phyloP scores from a whole-genome alignment of 129 eudicot species.

The Pulicaria dysenterica region DNA sequence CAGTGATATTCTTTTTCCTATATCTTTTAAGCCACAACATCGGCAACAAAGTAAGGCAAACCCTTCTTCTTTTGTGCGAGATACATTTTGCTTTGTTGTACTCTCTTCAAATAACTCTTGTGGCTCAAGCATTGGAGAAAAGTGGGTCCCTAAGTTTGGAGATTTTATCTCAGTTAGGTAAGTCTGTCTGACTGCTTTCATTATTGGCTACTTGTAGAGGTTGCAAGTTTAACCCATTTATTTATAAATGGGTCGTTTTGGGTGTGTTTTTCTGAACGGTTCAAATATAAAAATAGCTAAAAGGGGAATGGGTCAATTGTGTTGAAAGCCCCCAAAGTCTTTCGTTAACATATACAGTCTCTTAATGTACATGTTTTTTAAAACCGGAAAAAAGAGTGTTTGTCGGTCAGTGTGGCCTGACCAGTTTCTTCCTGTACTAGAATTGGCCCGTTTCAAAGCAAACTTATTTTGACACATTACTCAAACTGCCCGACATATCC shows the following conservation, averaged over 20 bases:
- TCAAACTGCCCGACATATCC: not conserved
- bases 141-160: conserved; percentile 41
- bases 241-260: conserved; percentile 3
- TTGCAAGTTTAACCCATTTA: conserved; percentile 3
- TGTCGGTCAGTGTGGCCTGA: not conserved
- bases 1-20: conserved; percentile 56
- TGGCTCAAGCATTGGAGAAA: conserved; percentile 43
- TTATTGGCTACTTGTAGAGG: not conserved
- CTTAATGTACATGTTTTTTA: not conserved
- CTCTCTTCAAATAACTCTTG: conserved; percentile 48
- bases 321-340: not conserved
- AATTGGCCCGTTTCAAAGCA: not conserved
- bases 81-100: conserved; percentile 51
- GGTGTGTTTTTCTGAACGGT: conserved; percentile 12
- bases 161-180: conserved; percentile 54
- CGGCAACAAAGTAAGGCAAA: conserved; percentile 43
- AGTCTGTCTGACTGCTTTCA: not conserved
- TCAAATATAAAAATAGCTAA: conserved; percentile 5
- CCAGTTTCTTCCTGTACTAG: not conserved
- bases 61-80: conserved; percentile 53
- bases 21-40: conserved; percentile 55
- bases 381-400: not conserved
- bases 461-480: not conserved
- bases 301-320: not conserved
- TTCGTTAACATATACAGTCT: not conserved